These are phyloP conservation scores for Hanseniaspora sp. DNA, from an alignment of 1,139 yeast genomes.

Conservation along the genomic window DNA sequence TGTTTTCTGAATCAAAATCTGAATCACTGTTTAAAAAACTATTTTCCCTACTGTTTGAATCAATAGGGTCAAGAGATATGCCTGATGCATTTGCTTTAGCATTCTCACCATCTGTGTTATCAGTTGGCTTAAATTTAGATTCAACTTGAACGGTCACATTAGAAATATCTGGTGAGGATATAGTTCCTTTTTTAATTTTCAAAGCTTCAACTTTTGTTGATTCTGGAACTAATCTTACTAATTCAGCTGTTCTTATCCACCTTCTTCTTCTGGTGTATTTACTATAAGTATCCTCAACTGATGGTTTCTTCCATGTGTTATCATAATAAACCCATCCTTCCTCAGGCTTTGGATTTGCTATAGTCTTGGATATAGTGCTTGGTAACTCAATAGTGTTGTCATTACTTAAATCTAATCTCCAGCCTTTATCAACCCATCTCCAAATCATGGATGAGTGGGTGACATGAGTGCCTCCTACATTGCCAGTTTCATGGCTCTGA, in stretches of 20 bases:
- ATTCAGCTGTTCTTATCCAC: slow-evolving; percentile 91
- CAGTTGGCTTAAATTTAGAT: slow-evolving; percentile 7
- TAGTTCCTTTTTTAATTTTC: slow-evolving; percentile 12
- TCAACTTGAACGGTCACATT: slow-evolving; percentile 11
- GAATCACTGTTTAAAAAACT: neutral
- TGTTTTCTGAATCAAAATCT: neutral
- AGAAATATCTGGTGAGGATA: slow-evolving; percentile 17
- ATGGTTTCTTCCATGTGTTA: slow-evolving; percentile 87
- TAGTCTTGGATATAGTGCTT: slow-evolving; percentile 53
- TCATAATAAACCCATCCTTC: slow-evolving; percentile 86
- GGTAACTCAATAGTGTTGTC: slow-evolving; percentile 73
- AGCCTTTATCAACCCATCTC: slow-evolving; percentile 89
- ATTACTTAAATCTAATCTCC: slow-evolving; percentile 82
- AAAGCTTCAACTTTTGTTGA: slow-evolving; percentile 24
- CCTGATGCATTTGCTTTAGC: neutral
- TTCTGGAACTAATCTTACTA: slow-evolving; percentile 33
- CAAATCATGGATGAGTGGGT: slow-evolving; percentile 43
- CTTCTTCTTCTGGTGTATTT: slow-evolving; percentile 89
- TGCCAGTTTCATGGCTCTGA: no score
- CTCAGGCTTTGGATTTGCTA: slow-evolving; percentile 65
- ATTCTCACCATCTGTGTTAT: neutral
- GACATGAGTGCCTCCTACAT: neutral
- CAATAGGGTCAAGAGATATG: neutral
- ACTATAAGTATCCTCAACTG: slow-evolving; percentile 77
- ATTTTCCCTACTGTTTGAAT: neutral